These are phyloP conservation scores for Rhizopogon vinicolor DNA, from an alignment of 768 basidiomycete species.

Conservation along the genomic window DNA sequence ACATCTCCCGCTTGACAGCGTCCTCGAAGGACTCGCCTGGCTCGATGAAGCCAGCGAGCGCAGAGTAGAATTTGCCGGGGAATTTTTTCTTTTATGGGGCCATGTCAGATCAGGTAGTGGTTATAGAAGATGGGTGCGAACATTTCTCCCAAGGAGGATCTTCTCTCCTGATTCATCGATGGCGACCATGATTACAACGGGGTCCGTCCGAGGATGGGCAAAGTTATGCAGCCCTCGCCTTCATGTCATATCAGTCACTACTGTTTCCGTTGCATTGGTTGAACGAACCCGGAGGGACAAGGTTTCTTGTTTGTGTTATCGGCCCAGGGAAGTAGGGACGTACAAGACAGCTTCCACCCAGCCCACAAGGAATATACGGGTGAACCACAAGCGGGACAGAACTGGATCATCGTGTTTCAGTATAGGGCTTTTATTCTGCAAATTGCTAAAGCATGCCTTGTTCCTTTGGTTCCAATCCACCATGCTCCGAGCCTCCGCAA, in stretches of 20 bases:
- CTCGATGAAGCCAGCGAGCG: constrained; percentile 91
- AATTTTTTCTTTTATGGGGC: constrained; percentile 48
- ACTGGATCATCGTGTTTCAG: constrained; percentile 39
- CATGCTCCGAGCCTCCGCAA: constrained; percentile 75
- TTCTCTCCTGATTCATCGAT: constrained; percentile 77
- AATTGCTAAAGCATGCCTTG: constrained; percentile 43
- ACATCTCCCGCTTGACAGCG: constrained; percentile 86
- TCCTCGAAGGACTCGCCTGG: constrained; percentile 95
- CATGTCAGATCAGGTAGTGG: background rate
- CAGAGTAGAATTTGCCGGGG: constrained; percentile 75
- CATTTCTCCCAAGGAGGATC: constrained; percentile 84
- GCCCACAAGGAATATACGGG: constrained; percentile 85
- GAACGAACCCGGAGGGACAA: constrained; percentile 67
- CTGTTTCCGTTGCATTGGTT: background rate
- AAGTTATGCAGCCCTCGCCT: constrained; percentile 89
- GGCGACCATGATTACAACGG: constrained; percentile 89
- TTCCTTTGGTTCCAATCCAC: constrained; percentile 93
- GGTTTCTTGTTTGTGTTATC: constrained; percentile 57
- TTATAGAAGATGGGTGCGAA: constrained; percentile 30
- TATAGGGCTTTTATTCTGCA: background rate
- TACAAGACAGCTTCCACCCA: constrained; percentile 91
- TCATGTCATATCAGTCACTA: constrained; percentile 11
- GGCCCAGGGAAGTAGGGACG: constrained; percentile 70
- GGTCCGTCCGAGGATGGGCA: constrained; percentile 75
- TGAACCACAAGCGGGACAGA: constrained; percentile 85